Base-by-base conservation (phyloP, 805 yeast genomes). In the Yamadazyma philogaea region DNA sequence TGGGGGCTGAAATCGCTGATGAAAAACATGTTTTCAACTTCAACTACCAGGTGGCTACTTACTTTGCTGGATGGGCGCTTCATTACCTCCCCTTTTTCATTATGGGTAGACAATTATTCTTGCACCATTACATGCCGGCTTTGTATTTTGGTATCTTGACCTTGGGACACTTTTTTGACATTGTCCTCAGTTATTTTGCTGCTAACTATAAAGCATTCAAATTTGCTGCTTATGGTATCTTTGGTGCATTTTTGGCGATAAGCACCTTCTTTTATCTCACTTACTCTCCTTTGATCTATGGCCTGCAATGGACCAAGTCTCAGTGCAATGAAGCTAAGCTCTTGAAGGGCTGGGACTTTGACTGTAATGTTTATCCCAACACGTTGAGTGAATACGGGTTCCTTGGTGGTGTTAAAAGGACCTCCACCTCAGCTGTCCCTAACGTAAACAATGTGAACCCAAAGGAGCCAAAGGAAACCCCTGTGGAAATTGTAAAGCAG, bases 81-180 rank as follows among this genome's bases (percentile, higher is more conserved):
- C 95, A 87, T 62, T 83, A 77, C 58, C 59, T 73, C 42, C 95
- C 95, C 51, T 85, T 87, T 40, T 82, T 78, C 65, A 68, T 90
- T 45, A 90, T 90, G 98, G 89, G 82, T 18, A 81, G 98, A 68
- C 97, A 90, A 68, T 66, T 90, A 65, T 90, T 91, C 70, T 71
- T 90, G 60, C 98, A 90, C 64, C 98, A 90, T 64, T 91, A 91
- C 63, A 68, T 93, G 52, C 97, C 96, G 43, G 87, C 98, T 1
- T 77, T 87, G 40, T 93, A 88, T 68, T 93, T 93, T 64, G 93
- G 88, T 36, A 72, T 87, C 41, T 71, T 87, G 49, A 87, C 84
- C 2, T 68, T 87, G 39, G 86, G 85, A n/a, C 90, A 84, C 48
- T 68, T 75, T 42, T 64, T 81, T 37, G 86, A 82, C 49, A 63